Percentiles rank a stretch among this genome's conserved stretches.
Conservation (phyloP, 208 protist species). For the Trichomonas gallinae region DNA sequence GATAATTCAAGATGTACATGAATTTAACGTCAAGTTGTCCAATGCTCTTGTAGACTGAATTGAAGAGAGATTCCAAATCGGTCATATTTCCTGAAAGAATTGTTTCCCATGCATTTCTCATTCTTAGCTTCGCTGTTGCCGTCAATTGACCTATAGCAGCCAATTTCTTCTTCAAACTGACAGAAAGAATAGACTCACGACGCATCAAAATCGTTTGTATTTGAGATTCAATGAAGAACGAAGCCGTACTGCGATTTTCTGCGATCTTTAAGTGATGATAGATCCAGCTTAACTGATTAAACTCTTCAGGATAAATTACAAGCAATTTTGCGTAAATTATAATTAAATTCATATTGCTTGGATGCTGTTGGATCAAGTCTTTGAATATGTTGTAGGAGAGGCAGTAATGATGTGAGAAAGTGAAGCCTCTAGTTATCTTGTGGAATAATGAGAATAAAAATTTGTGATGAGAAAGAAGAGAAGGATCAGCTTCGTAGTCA, state of each 20-base stretch:
- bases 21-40: background rate
- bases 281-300: background rate
- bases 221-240: background rate
- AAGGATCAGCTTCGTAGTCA: background rate
- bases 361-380: background rate
- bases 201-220: background rate
- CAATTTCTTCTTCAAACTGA: background rate
- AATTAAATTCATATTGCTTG: background rate
- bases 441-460: background rate
- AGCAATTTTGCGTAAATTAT: background rate
- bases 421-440: background rate
- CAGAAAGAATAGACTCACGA: background rate
- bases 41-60: background rate
- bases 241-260: background rate
- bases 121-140: background rate
- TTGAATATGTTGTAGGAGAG: background rate
- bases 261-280: background rate
- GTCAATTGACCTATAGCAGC: background rate
- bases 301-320: constrained; percentile 3
- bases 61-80: background rate
- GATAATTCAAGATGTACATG: background rate
- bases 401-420: background rate
- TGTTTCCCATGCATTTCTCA: background rate
- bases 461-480: background rate
- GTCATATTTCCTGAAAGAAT: background rate